Conservation (phyloP, 495 filamentous ascomycete species). For the Penicillium nucicola region DNA sequence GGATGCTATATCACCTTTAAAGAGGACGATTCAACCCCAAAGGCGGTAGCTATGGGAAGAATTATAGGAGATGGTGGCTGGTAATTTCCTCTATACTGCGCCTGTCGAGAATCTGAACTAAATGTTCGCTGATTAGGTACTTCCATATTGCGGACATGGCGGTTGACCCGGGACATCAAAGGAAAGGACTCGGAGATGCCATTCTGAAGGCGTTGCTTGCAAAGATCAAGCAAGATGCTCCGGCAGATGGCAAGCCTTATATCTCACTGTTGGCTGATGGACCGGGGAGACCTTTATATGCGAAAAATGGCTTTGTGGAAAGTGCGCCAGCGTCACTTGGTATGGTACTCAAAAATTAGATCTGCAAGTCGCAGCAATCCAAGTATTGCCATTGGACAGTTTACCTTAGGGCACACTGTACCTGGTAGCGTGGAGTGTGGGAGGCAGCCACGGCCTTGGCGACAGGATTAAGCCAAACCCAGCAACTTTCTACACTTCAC, state of each 20-base stretch:
- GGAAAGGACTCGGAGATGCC: slow-evolving; percentile 45
- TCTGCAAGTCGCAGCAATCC: too few relatives aligned
- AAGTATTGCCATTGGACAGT: too few relatives aligned
- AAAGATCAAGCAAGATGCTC: slow-evolving; percentile 35
- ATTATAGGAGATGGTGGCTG: slow-evolving; percentile 52
- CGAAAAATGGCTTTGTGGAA: slow-evolving; percentile 47
- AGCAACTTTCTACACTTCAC: too few relatives aligned
- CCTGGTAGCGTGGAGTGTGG: too few relatives aligned
- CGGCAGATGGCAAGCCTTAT: slow-evolving; percentile 35
- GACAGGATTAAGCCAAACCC: too few relatives aligned
- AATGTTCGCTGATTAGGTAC: slow-evolving; percentile 16
- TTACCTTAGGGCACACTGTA: too few relatives aligned
- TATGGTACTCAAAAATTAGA: slow-evolving; percentile 17
- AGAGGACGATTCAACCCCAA: background rate
- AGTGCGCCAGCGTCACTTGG: slow-evolving; percentile 26
- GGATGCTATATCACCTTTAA: slow-evolving; percentile 38
- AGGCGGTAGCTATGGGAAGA: slow-evolving; percentile 47
- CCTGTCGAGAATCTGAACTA: background rate
- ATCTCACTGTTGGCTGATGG: slow-evolving; percentile 47
- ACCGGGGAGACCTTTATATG: slow-evolving; percentile 43
- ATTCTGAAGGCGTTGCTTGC: slow-evolving; percentile 42
- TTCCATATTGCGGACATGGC: slow-evolving; percentile 54
- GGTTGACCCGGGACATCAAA: slow-evolving; percentile 45
- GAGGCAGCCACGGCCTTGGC: too few relatives aligned
- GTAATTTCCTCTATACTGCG: background rate